Evolutionary conservation across 2,329 filamentous ascomycete species (phyloP).

Genomic region (Aspergillus floridensis): DNA sequence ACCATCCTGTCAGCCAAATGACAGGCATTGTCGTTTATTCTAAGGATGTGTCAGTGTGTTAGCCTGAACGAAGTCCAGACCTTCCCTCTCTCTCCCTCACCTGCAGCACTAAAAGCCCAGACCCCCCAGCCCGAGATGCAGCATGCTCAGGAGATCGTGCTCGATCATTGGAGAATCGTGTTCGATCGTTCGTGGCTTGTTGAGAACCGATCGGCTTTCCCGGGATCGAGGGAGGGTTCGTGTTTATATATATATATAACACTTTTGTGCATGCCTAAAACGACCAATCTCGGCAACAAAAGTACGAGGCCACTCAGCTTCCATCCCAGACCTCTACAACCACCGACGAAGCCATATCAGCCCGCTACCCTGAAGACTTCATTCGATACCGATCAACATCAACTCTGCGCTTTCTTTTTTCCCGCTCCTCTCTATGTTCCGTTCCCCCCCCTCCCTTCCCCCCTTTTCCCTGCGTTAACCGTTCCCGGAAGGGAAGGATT

Average conservation of each 20-base stretch:
- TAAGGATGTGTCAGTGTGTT: background rate
- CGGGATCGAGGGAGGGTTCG: slow-evolving; percentile 8
- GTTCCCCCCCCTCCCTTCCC: background rate
- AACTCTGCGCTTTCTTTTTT: background rate
- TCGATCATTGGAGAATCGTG: slow-evolving; percentile 14
- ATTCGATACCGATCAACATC: background rate
- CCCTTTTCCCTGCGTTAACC: background rate
- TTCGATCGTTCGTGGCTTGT: slow-evolving; percentile 8
- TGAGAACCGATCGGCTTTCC: slow-evolving; percentile 14
- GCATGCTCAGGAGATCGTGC: slow-evolving; percentile 6
- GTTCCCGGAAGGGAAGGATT: slow-evolving; percentile 3
- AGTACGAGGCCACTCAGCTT: background rate
- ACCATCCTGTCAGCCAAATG: background rate
- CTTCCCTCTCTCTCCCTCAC: slow-evolving; percentile 4
- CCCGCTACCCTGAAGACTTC: background rate
- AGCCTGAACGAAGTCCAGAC: slow-evolving; percentile 10
- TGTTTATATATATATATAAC: slow-evolving; percentile 5
- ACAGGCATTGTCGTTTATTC: background rate
- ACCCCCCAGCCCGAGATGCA: background rate
- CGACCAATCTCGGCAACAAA: background rate
- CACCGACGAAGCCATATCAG: background rate
- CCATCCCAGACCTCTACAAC: background rate
- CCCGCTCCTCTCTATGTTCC: background rate
- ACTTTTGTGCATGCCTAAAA: background rate
- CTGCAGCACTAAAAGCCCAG: background rate